These are phyloP conservation scores for Cladobotryum mycophilum DNA, from an alignment of 2,329 filamentous ascomycete genomes.

Conservation along the genomic window DNA sequence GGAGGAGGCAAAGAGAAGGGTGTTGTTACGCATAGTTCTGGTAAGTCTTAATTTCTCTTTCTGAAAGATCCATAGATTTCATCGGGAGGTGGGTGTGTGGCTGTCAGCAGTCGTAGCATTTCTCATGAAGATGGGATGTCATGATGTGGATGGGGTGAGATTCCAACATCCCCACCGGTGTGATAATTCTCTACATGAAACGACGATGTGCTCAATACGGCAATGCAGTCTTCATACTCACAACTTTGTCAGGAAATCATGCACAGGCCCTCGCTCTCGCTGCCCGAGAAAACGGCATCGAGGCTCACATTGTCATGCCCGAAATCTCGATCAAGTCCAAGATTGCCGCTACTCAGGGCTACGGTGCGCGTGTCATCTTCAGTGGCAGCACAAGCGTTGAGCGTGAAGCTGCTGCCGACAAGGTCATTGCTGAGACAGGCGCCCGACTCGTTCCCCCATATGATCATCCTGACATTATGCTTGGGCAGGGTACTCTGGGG, in stretches of 20 bases:
- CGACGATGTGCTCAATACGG: background rate
- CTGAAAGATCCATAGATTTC: background rate
- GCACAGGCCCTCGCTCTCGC: conserved; percentile 88
- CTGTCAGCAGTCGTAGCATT: background rate
- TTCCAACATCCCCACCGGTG: background rate
- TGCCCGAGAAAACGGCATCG: conserved; percentile 64
- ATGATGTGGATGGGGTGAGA: background rate
- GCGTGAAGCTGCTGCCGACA: conserved; percentile 68
- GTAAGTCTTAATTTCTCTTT: conserved; percentile 35
- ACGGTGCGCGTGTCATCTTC: conserved; percentile 75
- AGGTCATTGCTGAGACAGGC: conserved; percentile 64
- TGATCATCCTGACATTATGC: conserved; percentile 84
- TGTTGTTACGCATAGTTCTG: conserved; percentile 85
- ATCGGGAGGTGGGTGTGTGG: background rate
- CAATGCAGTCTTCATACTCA: background rate
- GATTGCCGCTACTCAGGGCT: conserved; percentile 71
- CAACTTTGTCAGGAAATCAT: conserved; percentile 67
- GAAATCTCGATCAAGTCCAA: conserved; percentile 78
- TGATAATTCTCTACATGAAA: background rate
- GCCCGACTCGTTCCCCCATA: conserved; percentile 83
- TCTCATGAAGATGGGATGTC: background rate
- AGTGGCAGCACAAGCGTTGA: conserved; percentile 74
- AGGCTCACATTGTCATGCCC: conserved; percentile 90
- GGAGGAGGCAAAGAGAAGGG: conserved; percentile 56
- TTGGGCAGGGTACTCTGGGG: conserved; percentile 87